Evolutionary conservation across 768 basidiomycete species (phyloP), one percentile per base, ranked within the genome.

Genomic region (Mycena galericulata): DNA sequence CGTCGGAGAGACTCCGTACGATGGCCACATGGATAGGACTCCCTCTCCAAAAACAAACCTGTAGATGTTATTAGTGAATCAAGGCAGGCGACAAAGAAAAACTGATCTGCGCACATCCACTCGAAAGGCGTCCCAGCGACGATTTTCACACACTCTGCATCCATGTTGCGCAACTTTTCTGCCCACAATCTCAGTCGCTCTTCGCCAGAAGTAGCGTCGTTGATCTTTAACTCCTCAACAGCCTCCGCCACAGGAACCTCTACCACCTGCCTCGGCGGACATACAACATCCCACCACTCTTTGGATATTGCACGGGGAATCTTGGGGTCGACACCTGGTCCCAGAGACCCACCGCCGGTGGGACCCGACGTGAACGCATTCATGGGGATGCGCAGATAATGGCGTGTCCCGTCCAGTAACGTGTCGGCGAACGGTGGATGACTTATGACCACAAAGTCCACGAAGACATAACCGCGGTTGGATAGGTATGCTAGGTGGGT

Each of bases 381-480:
- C 63, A 69, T 69, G 20, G 63, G 68, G 45, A 69, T 60, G 58
- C 57, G 68, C 43, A 65, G 63, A 20, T 32, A 17, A 30, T 51
- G 45, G 3, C 64, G 63, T 9, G 59, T 62, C 8, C 64, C 59
- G 29, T 65, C 34, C 20, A 45, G 34, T 14, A 70, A 30, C 14
- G 30, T 51, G 54, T 66, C 64, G 26, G 63, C 36, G 64, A 65
- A 62, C 11, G 63, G 69, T 9, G 69, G 58, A 38, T 66, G 69
- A 64, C 60, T 63, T 1, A 57, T 32, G 1, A 63, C 26, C 34
- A 50, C 50, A 63, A 61, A 70, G 68, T 70, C 64, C 0, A 50
- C 54, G 60, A 70, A 70, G 38, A 70, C 63, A 58, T 69, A 69
- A 14, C 62, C 68, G 29, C 68, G 68, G 46, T 69, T 54, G 22